Conservation (phyloP, 1,284 basidiomycete species). For the Moesziomyces sp. region DNA sequence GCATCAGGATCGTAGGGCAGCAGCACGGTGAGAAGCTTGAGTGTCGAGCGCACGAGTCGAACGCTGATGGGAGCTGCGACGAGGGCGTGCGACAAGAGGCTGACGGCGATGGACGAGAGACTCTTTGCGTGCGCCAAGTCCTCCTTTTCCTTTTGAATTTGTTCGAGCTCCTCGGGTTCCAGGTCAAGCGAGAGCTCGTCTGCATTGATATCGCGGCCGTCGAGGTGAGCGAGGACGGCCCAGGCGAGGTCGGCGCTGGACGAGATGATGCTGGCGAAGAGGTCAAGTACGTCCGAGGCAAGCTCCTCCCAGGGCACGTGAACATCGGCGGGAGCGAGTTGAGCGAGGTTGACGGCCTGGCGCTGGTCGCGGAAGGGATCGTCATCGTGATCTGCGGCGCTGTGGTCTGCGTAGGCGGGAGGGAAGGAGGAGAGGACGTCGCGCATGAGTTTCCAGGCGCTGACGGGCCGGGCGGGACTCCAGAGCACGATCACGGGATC, state of each 20-base stretch:
- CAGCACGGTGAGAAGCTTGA: slow-evolving; percentile 81
- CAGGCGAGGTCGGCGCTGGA: slow-evolving; percentile 76
- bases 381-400: slow-evolving; percentile 13
- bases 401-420: slow-evolving; percentile 16
- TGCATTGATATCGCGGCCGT: slow-evolving; percentile 64
- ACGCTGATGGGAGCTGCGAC: slow-evolving; percentile 73
- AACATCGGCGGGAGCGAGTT: slow-evolving; percentile 36
- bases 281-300: slow-evolving; percentile 79
- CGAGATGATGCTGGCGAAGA: slow-evolving; percentile 79
- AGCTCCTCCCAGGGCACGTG: slow-evolving; percentile 70
- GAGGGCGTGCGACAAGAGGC: slow-evolving; percentile 83
- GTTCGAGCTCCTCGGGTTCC: slow-evolving; percentile 48
- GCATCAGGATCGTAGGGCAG: slow-evolving; percentile 79
- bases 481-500: slow-evolving; percentile 79
- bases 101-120: slow-evolving; percentile 81
- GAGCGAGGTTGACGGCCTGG: slow-evolving; percentile 40
- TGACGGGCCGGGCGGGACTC: slow-evolving; percentile 77
- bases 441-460: slow-evolving; percentile 81
- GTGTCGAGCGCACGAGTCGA: slow-evolving; percentile 79
- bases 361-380: slow-evolving; percentile 37
- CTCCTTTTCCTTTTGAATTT: slow-evolving; percentile 47
- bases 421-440: slow-evolving; percentile 78
- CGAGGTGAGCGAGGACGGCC: slow-evolving; percentile 76
- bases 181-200: slow-evolving; percentile 43
- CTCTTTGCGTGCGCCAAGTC: slow-evolving; percentile 41